Conservation (phyloP, 2,329 filamentous ascomycete genomes). For the Gaeumannomyces sp. region DNA sequence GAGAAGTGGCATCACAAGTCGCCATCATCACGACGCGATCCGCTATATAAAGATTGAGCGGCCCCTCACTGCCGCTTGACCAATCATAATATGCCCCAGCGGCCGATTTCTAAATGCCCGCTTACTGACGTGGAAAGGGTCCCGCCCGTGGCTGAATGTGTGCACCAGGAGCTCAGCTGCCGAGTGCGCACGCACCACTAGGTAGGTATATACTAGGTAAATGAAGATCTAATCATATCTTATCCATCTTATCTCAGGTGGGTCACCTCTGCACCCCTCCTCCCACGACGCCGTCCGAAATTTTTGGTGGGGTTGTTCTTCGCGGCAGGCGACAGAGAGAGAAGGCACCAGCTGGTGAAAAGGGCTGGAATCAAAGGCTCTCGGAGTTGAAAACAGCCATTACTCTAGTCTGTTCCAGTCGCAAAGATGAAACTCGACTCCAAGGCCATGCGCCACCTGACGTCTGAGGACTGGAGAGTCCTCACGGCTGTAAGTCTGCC, state of each 20-base stretch:
- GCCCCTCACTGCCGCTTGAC: no score
- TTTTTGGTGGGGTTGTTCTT: constrained; percentile 6
- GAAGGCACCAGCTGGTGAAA: neutral
- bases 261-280: neutral
- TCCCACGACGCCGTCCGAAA: neutral
- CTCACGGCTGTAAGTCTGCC: constrained; percentile 69
- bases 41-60: no score
- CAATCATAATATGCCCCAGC: no score
- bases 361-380: constrained; percentile 5
- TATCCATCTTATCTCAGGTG: constrained; percentile 13
- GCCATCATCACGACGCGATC: no score
- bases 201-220: no score
- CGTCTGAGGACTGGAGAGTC: constrained; percentile 89
- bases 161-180: neutral
- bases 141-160: neutral
- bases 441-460: constrained; percentile 86
- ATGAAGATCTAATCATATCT: constrained; percentile 11
- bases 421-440: constrained; percentile 89
- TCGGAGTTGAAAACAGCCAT: neutral
- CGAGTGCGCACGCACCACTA: neutral
- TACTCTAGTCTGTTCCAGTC: neutral
- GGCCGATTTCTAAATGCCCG: no score
- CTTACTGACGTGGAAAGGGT: neutral
- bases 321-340: neutral
- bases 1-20: no score